Base-by-base conservation (phyloP, 345 rosid genomes). In the Cochlearia excelsa region DNA sequence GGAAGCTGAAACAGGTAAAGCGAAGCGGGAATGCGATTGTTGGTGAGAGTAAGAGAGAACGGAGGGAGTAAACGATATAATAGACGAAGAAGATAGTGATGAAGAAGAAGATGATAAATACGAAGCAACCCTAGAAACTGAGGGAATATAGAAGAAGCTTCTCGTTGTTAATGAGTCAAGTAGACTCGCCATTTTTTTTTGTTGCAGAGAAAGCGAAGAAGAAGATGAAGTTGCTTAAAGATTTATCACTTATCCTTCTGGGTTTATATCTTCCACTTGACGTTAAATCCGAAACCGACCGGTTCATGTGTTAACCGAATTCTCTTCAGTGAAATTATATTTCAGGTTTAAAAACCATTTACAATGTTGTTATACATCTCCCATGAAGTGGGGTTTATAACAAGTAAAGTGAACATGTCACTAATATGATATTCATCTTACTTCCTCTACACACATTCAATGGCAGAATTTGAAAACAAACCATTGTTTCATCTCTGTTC, bases 11-110 rank as follows among this genome's bases (percentile, higher is more conserved):
- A 65, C 65, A 30, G 77, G 46, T 39, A 57, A 30, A 61, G 68
- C 58, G 44, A 47, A 39, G 73, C 70, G 78, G 3, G 59, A 46
- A 46, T 45, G 68, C 26, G 61, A 52, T 4, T 46, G 65, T 38
- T 70, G 50, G 69, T 70, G 66, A 58, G 70, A 65, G 70, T 51
- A 54, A 34, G 75, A 48, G 67, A 60, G 72, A 46, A 57, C 39
- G 7, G 76, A 61, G 6, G 53, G 49, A 28, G 41, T 48, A 11
- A 50, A 54, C 46, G 66, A 72, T 3, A 34, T 26, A 37, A 45
- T 27, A 49, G 9, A 26, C 54, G 61, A 53, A 16, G 59, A 57
- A 31, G 70, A 38, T 35, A 65, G 66, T 44, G 58, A 69, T 61
- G 65, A 48, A 38, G 57, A 49, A 47, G 69, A 29, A 63, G 30